Conservation (phyloP, 176 grass and related monocot species). For the Eragrostis nindensis region DNA sequence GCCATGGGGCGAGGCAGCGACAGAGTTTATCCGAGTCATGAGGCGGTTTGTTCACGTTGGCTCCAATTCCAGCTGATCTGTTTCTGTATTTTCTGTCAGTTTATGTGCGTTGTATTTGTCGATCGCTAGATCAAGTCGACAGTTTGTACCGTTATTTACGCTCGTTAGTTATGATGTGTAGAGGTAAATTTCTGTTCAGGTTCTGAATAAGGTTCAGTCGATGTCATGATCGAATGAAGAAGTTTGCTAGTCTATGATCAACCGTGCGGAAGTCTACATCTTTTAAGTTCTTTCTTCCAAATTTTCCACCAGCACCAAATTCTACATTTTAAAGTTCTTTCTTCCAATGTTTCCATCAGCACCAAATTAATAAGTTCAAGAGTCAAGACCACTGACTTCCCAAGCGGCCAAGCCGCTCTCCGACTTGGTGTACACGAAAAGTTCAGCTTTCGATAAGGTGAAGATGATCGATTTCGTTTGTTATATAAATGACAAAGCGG, state of each 20-base stretch:
- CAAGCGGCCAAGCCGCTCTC: too few species aligned
- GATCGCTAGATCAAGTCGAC: neutral
- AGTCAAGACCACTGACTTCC: neutral
- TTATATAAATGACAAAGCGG: neutral
- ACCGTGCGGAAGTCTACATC: neutral
- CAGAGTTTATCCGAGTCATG: conserved; percentile 50
- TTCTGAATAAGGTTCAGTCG: too few species aligned
- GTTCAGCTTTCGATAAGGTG: neutral
- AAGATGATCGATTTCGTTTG: neutral
- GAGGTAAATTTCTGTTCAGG: too few species aligned
- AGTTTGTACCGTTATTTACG: too few species aligned
- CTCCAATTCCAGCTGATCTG: neutral
- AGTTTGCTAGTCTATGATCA: neutral
- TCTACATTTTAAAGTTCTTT: neutral
- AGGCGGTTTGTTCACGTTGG: conserved; percentile 31
- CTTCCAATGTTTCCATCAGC: neutral
- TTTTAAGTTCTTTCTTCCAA: neutral
- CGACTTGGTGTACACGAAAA: neutral
- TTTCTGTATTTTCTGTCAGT: neutral
- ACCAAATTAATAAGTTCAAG: neutral
- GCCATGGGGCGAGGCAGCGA: conserved; percentile 46
- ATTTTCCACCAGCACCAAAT: neutral
- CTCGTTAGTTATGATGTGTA: neutral
- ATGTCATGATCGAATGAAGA: neutral
- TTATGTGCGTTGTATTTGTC: neutral